phyloP scores from a whole-genome alignment of 2,329 filamentous ascomycete genomes.

The Trichoderma guizhouense region DNA sequence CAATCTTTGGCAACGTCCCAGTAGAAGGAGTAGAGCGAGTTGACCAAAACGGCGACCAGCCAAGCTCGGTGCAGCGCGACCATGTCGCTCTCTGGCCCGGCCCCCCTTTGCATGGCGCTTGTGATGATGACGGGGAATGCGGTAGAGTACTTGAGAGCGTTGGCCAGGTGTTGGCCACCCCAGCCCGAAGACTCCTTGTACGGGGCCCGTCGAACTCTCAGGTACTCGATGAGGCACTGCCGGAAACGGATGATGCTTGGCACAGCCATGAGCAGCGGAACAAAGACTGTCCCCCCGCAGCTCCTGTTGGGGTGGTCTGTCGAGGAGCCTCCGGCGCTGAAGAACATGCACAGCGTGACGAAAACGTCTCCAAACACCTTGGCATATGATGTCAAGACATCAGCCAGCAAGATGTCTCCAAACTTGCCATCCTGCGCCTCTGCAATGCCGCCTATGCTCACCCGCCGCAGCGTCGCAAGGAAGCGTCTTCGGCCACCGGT shows the following conservation, averaged over 20 bases:
- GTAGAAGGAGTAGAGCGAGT: slow-evolving; percentile 95
- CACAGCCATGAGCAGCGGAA: slow-evolving; percentile 79
- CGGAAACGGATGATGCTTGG: slow-evolving; percentile 84
- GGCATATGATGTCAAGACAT: slow-evolving; percentile 91
- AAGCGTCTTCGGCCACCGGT: slow-evolving; percentile 72
- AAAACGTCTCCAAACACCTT: slow-evolving; percentile 90
- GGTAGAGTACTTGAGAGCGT: slow-evolving; percentile 91
- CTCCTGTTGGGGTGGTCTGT: slow-evolving; percentile 77
- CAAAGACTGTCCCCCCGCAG: slow-evolving; percentile 74
- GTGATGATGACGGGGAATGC: slow-evolving; percentile 90
- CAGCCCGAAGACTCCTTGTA: slow-evolving; percentile 59
- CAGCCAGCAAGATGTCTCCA: slow-evolving; percentile 87
- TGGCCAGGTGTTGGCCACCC: slow-evolving; percentile 85
- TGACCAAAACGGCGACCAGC: slow-evolving; percentile 71
- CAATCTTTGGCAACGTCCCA: slow-evolving; percentile 98
- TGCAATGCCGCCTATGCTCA: slow-evolving; percentile 81
- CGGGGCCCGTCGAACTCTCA: slow-evolving; percentile 61
- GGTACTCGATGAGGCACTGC: slow-evolving; percentile 88
- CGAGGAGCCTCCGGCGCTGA: slow-evolving; percentile 65
- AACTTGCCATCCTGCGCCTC: slow-evolving; percentile 88
- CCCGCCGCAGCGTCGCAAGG: slow-evolving; percentile 69
- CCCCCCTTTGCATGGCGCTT: slow-evolving; percentile 67
- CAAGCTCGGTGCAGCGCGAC: slow-evolving; percentile 55
- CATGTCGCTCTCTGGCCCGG: slow-evolving; percentile 40
- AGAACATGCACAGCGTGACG: slow-evolving; percentile 88